Conservation (phyloP, 306 rosid species). For the Abrus precatorius region DNA sequence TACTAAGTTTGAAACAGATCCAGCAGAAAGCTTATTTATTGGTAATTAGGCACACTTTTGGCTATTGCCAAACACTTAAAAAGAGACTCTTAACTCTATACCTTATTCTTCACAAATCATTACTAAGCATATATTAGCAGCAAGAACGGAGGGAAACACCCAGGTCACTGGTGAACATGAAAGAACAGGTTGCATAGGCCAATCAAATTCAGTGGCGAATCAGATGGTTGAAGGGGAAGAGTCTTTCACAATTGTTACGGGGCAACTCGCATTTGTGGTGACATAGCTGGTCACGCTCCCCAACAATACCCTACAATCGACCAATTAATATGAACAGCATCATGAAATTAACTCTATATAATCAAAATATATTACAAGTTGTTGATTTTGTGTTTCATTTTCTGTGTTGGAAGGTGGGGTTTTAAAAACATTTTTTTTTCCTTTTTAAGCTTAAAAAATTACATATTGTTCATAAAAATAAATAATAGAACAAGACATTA, state of each 20-base stretch:
- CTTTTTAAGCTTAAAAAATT: too few relatives aligned
- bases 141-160: not conserved
- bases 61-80: slow-evolving; percentile 35
- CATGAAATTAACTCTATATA: slow-evolving; percentile 2
- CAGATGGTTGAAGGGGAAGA: slow-evolving; percentile 40
- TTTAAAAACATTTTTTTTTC: too few relatives aligned
- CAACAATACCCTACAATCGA: slow-evolving; percentile 58
- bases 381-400: not conserved
- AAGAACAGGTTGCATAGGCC: slow-evolving; percentile 7
- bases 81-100: not conserved
- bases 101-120: not conserved
- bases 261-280: slow-evolving; percentile 57
- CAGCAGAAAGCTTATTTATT: slow-evolving; percentile 42
- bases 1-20: slow-evolving; percentile 27
- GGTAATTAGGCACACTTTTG: slow-evolving; percentile 21
- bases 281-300: slow-evolving; percentile 70
- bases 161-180: not conserved
- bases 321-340: slow-evolving; percentile 25
- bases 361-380: too few relatives aligned
- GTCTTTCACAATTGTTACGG: slow-evolving; percentile 62
- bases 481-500: too few relatives aligned
- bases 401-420: too few relatives aligned
- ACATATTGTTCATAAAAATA: too few relatives aligned
- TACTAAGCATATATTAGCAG: slow-evolving; percentile 23
- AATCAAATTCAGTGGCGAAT: slow-evolving; percentile 21